Conservation (phyloP, 305 asterid genomes). For the Withania somnifera region DNA sequence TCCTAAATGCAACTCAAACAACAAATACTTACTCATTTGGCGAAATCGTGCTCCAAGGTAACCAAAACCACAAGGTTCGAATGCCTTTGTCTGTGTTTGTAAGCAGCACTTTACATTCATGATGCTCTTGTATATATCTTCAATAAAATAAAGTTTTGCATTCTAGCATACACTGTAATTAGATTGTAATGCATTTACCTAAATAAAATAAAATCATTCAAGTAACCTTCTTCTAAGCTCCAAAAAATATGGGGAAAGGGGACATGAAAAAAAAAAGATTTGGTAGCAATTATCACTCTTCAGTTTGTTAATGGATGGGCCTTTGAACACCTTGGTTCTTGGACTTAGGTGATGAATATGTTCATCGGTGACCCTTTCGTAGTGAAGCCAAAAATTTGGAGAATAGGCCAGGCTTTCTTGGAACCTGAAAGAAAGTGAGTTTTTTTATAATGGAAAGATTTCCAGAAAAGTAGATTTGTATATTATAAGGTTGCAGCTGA, state of each 20-base stretch:
- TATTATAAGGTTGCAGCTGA: too few relatives aligned
- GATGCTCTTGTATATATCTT: slow-evolving; percentile 5
- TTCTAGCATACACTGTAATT: neutral
- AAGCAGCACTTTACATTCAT: slow-evolving; percentile 23
- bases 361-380: slow-evolving; percentile 11
- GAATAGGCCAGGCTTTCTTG: slow-evolving; percentile 11
- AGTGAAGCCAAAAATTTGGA: slow-evolving; percentile 15
- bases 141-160: neutral
- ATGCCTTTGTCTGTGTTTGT: slow-evolving; percentile 41
- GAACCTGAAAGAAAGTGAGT: slow-evolving; percentile 14
- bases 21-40: slow-evolving; percentile 39
- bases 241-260: neutral
- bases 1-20: slow-evolving; percentile 30
- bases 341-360: neutral
- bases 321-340: neutral
- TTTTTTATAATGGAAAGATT: neutral
- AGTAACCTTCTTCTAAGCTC: neutral
- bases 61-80: slow-evolving; percentile 34
- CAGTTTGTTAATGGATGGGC: neutral
- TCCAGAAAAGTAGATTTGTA: neutral
- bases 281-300: neutral
- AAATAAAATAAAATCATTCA: neutral
- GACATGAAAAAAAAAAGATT: neutral
- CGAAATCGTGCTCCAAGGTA: slow-evolving; percentile 35
- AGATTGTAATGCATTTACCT: neutral